Base-by-base conservation (phyloP, 345 rosid species). In the Dipteronia sinensis region DNA sequence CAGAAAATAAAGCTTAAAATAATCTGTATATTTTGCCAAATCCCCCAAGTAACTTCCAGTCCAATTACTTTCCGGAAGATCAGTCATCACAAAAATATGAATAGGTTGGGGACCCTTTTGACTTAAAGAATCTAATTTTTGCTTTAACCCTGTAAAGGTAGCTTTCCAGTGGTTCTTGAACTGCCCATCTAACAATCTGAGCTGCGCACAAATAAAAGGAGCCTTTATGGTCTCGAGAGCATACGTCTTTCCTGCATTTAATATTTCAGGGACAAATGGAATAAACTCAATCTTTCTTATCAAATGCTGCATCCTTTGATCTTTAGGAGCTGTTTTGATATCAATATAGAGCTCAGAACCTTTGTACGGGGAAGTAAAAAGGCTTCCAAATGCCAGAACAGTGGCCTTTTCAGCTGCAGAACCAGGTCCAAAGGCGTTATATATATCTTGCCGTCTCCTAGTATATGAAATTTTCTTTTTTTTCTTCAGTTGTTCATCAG, bases 161-260 rank as follows among this genome's bases (percentile, higher is more conserved):
- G 84, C 68, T 80, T 89, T 88, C 96, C 93, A 67, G 61, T 93
- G 99, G 82, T 90, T 97, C 85, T 94, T 97, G 84, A 97, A 97
- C 87, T 94, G 98, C 10, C 98, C 99, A 77, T 97, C 99, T 51
- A 97, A 83, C 81, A 97, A 71, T 74, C 98, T 91, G 56, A 94
- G 97, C 86, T 94, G 98, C 0, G 93, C 96, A 80, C 98, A 94
- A 44, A 91, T 87, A 85, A 90, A 96, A 55, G 95, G 92, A 13
- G 80, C 88, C 80, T 86, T 92, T 62, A 92, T 90, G 27, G 76
- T 84, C 67, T 86, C 87, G 2, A 72, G 62, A 15, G 91, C 89
- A 83, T 84, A 91, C 73, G 80, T 84, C 87, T 90, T 92, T 5
- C 95, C 95, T 0, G 91, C 85, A 2, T 34, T 85, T 81, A 88